Conservation (phyloP, 1,139 yeast genomes). For the Casaregolazyma suthepensis region DNA sequence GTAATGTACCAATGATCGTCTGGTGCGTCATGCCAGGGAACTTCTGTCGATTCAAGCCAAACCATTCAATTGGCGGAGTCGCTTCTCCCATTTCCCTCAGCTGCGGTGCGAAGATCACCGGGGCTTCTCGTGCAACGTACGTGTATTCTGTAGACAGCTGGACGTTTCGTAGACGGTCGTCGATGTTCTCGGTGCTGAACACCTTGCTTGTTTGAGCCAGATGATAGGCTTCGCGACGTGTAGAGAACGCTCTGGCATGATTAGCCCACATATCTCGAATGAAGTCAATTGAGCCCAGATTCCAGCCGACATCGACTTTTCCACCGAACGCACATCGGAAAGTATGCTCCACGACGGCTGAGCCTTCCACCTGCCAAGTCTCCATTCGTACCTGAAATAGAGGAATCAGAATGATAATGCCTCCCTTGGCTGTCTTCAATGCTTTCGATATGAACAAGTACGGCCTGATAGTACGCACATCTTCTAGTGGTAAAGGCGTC, state of each 20-base stretch:
- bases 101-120: conserved; percentile 83
- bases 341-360: conserved; percentile 51
- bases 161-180: conserved; percentile 58
- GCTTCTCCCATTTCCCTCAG: conserved; percentile 90
- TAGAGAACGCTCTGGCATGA: conserved; percentile 54
- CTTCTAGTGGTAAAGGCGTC: conserved; percentile 34
- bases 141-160: conserved; percentile 49
- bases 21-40: conserved; percentile 87
- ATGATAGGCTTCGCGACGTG: conserved; percentile 38
- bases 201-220: conserved; percentile 15
- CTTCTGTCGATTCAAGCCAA: conserved; percentile 80
- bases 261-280: conserved; percentile 87
- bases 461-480: conserved; percentile 41
- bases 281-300: conserved; percentile 84
- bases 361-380: conserved; percentile 52
- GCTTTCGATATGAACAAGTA: conserved; percentile 53
- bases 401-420: conserved; percentile 74
- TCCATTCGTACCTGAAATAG: conserved; percentile 69
- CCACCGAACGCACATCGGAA: conserved; percentile 78
- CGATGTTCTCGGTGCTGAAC: conserved; percentile 32
- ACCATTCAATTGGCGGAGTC: conserved; percentile 97
- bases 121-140: conserved; percentile 66
- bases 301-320: conserved; percentile 88
- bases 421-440: conserved; percentile 59
- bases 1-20: conserved; percentile 64